phyloP scores from a whole-genome alignment of 768 basidiomycete genomes.

The Fomitopsis serialis region DNA sequence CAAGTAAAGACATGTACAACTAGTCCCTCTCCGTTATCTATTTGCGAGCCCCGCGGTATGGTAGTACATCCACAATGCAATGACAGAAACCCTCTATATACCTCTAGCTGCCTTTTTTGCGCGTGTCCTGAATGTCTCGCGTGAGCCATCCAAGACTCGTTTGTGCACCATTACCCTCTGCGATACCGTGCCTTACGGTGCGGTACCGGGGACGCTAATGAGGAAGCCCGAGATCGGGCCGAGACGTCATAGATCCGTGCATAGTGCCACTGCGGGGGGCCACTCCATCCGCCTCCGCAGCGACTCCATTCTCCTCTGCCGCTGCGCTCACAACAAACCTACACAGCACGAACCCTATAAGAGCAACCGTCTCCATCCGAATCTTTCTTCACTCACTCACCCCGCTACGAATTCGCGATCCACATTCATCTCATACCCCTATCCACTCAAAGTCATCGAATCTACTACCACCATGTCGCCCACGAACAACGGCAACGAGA shows the following conservation, averaged over 20 bases:
- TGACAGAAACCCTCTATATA: not conserved
- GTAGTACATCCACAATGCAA: slow-evolving; percentile 1
- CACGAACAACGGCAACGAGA: slow-evolving; percentile 30
- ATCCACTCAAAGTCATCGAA: too few species aligned
- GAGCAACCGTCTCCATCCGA: not conserved
- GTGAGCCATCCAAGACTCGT: too few species aligned
- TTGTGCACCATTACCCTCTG: not conserved
- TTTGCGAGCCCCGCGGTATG: not conserved
- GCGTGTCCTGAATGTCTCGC: too few species aligned
- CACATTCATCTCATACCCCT: not conserved
- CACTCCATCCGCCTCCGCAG: not conserved
- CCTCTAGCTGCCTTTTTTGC: not conserved
- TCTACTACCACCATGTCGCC: slow-evolving; percentile 11
- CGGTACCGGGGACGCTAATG: not conserved
- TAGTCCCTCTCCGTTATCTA: not conserved
- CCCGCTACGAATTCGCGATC: not conserved
- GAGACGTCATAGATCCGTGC: not conserved
- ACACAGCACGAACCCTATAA: not conserved
- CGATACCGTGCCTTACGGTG: not conserved
- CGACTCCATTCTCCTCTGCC: slow-evolving; percentile 1
- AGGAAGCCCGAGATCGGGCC: not conserved
- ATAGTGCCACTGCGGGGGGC: too few species aligned
- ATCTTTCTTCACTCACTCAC: not conserved
- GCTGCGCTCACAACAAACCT: not conserved
- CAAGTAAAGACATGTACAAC: slow-evolving; percentile 38